Evolutionary conservation across 2,329 filamentous ascomycete species (phyloP).

Genomic region (Phaeosphaeria sp.): DNA sequence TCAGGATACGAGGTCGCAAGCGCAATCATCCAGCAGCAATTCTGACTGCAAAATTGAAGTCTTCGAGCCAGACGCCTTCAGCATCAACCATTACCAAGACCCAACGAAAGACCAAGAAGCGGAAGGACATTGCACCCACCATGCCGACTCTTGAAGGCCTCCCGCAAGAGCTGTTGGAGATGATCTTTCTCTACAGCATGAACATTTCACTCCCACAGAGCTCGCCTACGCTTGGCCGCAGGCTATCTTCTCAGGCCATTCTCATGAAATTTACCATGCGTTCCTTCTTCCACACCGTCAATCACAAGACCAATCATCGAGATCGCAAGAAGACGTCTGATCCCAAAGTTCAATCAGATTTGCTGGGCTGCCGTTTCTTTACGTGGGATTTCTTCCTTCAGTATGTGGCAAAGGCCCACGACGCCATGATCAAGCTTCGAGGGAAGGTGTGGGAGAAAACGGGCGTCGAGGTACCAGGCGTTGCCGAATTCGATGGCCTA

Average conservation of each 20-base stretch:
- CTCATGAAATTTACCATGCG: conserved; percentile 40
- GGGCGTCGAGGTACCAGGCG: conserved; percentile 32
- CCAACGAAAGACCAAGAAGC: conserved; percentile 21
- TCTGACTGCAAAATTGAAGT: conserved; percentile 6
- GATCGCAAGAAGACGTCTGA: conserved; percentile 28
- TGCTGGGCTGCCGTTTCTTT: conserved; percentile 45
- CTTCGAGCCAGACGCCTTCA: conserved; percentile 3
- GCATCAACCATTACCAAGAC: conserved; percentile 13
- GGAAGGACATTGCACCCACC: conserved; percentile 19
- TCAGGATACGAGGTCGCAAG: conserved; percentile 43
- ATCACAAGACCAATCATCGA: conserved; percentile 34
- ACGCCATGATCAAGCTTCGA: conserved; percentile 32
- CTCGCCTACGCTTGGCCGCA: conserved; percentile 38
- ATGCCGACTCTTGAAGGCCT: conserved; percentile 44
- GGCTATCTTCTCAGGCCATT: conserved; percentile 36
- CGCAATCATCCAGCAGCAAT: conserved; percentile 19
- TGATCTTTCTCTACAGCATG: conserved; percentile 46
- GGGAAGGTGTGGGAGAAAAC: conserved; percentile 41
- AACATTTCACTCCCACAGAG: conserved; percentile 41
- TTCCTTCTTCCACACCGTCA: conserved; percentile 42
- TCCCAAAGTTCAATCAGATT: conserved; percentile 30
- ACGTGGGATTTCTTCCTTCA: conserved; percentile 43
- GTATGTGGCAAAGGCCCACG: conserved; percentile 41
- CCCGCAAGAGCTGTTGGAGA: conserved; percentile 44
- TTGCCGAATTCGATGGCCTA: conserved; percentile 32